Evolutionary conservation across 768 basidiomycete species (phyloP).

Genomic region (Pleurotus citrinopileatus): DNA sequence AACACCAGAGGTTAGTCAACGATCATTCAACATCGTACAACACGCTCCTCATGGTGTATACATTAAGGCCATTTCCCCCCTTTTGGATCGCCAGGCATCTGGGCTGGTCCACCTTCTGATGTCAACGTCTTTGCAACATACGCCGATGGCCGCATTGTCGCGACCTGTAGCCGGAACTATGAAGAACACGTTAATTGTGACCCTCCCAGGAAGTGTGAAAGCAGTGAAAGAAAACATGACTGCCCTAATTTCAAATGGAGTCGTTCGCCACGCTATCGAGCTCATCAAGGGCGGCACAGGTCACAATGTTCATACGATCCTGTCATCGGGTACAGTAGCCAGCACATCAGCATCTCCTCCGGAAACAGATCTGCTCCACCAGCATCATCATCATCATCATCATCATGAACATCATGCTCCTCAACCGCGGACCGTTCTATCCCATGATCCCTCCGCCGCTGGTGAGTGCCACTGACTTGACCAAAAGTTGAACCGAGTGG

Average conservation of each 20-base stretch:
- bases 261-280: constrained; percentile 71
- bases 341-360: constrained; percentile 28
- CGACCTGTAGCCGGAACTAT: constrained; percentile 80
- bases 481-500: background rate
- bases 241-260: constrained; percentile 51
- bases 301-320: constrained; percentile 47
- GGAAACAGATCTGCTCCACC: constrained; percentile 30
- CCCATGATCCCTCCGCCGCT: constrained; percentile 67
- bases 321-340: constrained; percentile 29
- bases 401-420: constrained; percentile 42
- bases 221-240: constrained; percentile 80
- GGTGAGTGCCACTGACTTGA: constrained; percentile 37
- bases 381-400: constrained; percentile 29
- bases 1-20: constrained; percentile 80
- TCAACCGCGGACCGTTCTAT: constrained; percentile 53
- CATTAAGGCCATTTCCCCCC: constrained; percentile 51
- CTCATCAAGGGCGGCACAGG: constrained; percentile 70
- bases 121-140: constrained; percentile 64
- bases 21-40: too few species aligned
- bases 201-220: constrained; percentile 83
- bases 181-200: constrained; percentile 64
- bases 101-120: constrained; percentile 77
- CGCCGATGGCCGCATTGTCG: constrained; percentile 78
- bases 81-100: constrained; percentile 65
- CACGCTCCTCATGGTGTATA: too few species aligned